phyloP scores from a whole-genome alignment of 225 moss, liverwort and hornwort genomes.

The Takakia lepidozioides region DNA sequence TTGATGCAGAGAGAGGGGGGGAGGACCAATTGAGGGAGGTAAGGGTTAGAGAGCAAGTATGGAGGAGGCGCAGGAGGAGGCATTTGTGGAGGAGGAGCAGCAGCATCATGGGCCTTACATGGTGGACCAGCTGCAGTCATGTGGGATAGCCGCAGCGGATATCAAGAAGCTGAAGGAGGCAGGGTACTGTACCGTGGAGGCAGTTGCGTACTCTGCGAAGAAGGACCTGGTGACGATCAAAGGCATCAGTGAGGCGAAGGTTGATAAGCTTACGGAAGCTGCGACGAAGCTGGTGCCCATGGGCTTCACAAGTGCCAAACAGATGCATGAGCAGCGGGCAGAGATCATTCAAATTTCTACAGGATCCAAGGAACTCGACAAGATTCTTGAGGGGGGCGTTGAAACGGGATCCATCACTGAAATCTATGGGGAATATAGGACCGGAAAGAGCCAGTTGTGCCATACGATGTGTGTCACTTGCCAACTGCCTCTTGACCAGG shows the following conservation, averaged over 20 bases:
- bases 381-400: constrained; percentile 76
- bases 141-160: constrained; percentile 66
- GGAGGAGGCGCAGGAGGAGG: constrained; percentile 10
- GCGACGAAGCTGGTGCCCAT: constrained; percentile 89
- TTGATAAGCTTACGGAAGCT: constrained; percentile 87
- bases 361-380: constrained; percentile 81
- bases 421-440: constrained; percentile 90
- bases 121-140: constrained; percentile 66
- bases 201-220: constrained; percentile 78
- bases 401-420: constrained; percentile 95
- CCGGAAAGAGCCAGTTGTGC: constrained; percentile 90
- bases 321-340: constrained; percentile 94
- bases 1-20: no score
- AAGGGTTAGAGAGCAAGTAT: background rate
- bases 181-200: constrained; percentile 75
- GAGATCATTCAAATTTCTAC: constrained; percentile 84
- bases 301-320: constrained; percentile 93
- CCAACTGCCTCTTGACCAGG: constrained; percentile 73
- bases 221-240: constrained; percentile 81
- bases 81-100: constrained; percentile 29
- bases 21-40: no score
- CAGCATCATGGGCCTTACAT: constrained; percentile 74
- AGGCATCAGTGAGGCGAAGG: constrained; percentile 86
- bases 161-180: constrained; percentile 90
- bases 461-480: constrained; percentile 95